These are phyloP conservation scores for Globisporangium solare DNA, from an alignment of 352 stramenopile genomes.

Conservation along the genomic window DNA sequence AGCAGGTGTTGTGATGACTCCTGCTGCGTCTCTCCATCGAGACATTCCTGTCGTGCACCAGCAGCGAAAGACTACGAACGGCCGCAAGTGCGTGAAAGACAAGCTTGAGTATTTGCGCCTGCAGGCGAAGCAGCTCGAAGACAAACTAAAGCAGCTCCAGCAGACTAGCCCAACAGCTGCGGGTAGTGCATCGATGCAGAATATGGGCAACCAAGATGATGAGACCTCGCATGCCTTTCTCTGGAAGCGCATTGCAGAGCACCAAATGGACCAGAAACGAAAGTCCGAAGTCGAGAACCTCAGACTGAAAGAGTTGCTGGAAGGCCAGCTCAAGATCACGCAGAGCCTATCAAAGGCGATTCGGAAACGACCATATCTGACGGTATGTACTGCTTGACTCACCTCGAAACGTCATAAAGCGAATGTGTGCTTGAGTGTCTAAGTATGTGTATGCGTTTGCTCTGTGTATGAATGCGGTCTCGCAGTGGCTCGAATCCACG, in stretches of 20 bases:
- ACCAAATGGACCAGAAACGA: conserved; percentile 23
- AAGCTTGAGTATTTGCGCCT: conserved; percentile 9
- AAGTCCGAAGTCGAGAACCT: conserved; percentile 23
- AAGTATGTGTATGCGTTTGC: neutral
- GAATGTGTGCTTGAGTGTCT: too few species aligned
- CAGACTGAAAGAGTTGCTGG: conserved; percentile 23
- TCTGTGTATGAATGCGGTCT: neutral
- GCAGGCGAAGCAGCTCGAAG: conserved; percentile 4
- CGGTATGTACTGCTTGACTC: neutral
- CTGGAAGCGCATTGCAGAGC: conserved; percentile 27
- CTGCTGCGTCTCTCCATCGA: neutral
- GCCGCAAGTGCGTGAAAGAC: conserved; percentile 5
- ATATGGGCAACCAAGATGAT: neutral
- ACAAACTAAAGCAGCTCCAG: conserved; percentile 4
- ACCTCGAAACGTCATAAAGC: too few species aligned
- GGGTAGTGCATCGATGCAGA: neutral
- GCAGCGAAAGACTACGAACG: neutral
- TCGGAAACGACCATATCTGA: conserved; percentile 18
- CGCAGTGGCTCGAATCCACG: conserved; percentile 7
- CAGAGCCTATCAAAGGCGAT: conserved; percentile 43
- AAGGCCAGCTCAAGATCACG: conserved; percentile 42
- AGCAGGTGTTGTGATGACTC: conserved; percentile 1
- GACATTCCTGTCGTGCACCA: neutral
- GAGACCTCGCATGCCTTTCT: neutral
- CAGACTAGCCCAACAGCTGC: neutral